Conservation (phyloP, 768 basidiomycete species). For the Phylloporus arenicola region DNA sequence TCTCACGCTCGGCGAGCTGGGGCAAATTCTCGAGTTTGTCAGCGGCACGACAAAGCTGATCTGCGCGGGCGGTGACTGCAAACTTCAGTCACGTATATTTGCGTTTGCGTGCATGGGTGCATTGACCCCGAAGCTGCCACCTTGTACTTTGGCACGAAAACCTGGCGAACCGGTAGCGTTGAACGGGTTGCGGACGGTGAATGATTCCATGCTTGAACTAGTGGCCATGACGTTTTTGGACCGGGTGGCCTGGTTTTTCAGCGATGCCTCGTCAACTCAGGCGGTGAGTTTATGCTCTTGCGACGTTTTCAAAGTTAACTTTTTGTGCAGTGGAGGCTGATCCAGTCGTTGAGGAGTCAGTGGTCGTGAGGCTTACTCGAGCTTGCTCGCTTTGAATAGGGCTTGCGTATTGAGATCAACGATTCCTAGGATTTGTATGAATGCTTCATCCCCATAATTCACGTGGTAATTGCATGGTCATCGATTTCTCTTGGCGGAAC, state of each 20-base stretch:
- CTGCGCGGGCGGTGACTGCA: constrained; percentile 8
- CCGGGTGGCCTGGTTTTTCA: neutral
- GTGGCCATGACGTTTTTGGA: neutral
- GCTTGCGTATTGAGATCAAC: neutral
- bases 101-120: constrained; percentile 10
- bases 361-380: neutral
- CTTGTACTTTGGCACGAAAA: neutral
- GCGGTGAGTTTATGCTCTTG: neutral
- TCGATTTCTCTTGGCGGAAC: too few relatives aligned
- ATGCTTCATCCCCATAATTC: too few relatives aligned
- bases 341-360: neutral
- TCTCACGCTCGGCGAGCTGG: constrained; percentile 4
- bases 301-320: neutral
- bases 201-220: neutral
- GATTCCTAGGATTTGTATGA: too few relatives aligned
- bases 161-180: neutral
- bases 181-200: neutral
- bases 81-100: constrained; percentile 15
- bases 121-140: constrained; percentile 3
- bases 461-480: too few relatives aligned
- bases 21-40: constrained; percentile 5
- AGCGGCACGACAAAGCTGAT: constrained; percentile 3
- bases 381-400: too few relatives aligned
- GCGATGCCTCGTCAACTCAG: neutral
- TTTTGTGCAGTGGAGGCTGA: neutral